Percentiles rank a stretch among this genome's conserved stretches.
Evolutionary conservation across 768 basidiomycete genomes (phyloP).

Genomic region (Podaxis pistillaris): DNA sequence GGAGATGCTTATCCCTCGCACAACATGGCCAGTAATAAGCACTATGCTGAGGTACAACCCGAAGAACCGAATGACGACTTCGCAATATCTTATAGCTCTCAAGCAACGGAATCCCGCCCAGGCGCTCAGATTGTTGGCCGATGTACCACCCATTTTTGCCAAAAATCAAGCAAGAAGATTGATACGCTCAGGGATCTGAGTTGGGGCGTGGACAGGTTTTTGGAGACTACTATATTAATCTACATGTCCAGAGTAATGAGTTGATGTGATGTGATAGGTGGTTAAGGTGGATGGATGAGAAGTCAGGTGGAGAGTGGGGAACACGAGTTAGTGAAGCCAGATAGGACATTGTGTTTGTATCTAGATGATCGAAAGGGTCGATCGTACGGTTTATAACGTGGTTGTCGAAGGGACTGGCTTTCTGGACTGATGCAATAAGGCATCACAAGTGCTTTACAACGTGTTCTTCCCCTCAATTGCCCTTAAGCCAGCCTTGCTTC

Average conservation of each 20-base stretch:
- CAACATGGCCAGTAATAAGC: conserved; percentile 13
- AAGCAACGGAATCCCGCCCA: not conserved
- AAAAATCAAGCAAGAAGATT: conserved; percentile 13
- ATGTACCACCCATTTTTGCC: conserved; percentile 16
- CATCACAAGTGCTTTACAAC: conserved; percentile 9
- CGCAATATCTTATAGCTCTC: not conserved
- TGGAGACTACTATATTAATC: not conserved
- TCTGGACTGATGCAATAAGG: conserved; percentile 1
- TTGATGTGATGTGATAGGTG: not conserved
- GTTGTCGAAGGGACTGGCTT: not conserved
- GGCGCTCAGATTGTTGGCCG: conserved; percentile 6
- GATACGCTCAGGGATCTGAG: conserved; percentile 6
- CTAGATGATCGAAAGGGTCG: not conserved
- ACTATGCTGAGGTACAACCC: conserved; percentile 18
- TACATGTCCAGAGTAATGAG: not conserved
- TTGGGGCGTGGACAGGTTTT: not conserved
- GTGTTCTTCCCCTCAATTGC: conserved; percentile 10
- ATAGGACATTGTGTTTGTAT: conserved; percentile 1
- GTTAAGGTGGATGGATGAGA: not conserved
- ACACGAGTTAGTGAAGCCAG: conserved; percentile 8
- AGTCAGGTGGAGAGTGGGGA: conserved; percentile 2
- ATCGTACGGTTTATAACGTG: conserved; percentile 10
- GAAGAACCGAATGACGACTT: conserved; percentile 2
- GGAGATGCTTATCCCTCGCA: conserved; percentile 13
- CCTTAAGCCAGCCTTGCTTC: conserved; percentile 9